Percentiles rank a stretch among this genome's conserved stretches.
Conservation (phyloP, 139 green algal genomes). For the Pycnococcus provasolii region DNA sequence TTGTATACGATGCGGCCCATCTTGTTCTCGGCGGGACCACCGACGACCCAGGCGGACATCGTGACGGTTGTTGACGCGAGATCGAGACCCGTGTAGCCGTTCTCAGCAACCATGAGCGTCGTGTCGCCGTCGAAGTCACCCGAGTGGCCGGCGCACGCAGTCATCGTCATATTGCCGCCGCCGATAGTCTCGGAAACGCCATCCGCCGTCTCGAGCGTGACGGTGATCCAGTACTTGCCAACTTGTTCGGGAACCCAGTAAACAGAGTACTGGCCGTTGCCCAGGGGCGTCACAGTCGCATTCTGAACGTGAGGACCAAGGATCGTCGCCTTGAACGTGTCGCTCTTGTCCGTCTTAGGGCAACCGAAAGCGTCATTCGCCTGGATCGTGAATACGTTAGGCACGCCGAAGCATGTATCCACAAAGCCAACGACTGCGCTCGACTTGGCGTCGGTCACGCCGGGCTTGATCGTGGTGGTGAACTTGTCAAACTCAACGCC, state of each 20-base stretch:
- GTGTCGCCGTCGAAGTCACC: too few species aligned
- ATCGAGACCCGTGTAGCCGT: too few species aligned
- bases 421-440: constrained; percentile 1
- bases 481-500: neutral
- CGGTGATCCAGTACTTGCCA: constrained; percentile 18
- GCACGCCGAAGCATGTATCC: neutral
- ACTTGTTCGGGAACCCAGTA: constrained; percentile 3
- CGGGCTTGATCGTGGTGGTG: constrained; percentile 2
- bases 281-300: neutral
- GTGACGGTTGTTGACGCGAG: too few species aligned
- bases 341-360: neutral
- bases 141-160: too few species aligned
- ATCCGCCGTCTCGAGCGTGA: neutral
- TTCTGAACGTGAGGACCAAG: constrained; percentile 6
- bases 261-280: constrained; percentile 13
- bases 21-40: neutral
- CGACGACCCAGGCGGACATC: too few species aligned
- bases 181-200: too few species aligned
- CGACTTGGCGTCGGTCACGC: neutral
- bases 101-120: too few species aligned
- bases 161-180: too few species aligned
- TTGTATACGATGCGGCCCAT: constrained; percentile 15
- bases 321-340: constrained; percentile 12
- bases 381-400: constrained; percentile 12
- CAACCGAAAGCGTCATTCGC: constrained; percentile 18